Conservation (phyloP, 2,329 filamentous ascomycete species). For the Didymella segeticola region DNA sequence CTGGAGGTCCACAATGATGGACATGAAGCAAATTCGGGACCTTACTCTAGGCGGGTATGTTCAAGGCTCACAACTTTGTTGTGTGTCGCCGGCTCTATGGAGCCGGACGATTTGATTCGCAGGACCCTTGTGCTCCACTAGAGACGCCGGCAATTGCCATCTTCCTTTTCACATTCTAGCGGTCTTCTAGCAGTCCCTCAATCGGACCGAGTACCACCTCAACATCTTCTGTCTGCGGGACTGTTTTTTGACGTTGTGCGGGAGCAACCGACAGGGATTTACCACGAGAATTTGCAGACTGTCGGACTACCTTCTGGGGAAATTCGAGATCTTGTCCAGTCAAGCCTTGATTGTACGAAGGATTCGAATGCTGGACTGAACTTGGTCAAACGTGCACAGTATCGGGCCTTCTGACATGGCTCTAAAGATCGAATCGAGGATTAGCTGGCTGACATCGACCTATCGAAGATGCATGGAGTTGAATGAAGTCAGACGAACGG, state of each 20-base stretch:
- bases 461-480: not conserved
- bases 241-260: constrained; percentile 2
- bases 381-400: not conserved
- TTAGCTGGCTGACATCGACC: constrained; percentile 1
- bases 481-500: not conserved
- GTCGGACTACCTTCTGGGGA: not conserved
- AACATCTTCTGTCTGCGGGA: constrained; percentile 12
- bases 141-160: not conserved
- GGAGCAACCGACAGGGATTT: constrained; percentile 9
- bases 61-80: not conserved
- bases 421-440: constrained; percentile 8
- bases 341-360: constrained; percentile 1
- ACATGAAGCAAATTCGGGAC: not conserved
- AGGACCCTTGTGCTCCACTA: constrained; percentile 5
- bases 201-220: constrained; percentile 13
- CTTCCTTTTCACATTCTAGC: constrained; percentile 12
- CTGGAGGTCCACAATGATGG: not conserved
- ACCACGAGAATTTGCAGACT: not conserved
- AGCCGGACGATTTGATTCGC: constrained; percentile 3
- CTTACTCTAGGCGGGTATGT: not conserved
- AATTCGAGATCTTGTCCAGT: not conserved
- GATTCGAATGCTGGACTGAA: not conserved
- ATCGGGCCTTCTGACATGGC: constrained; percentile 9
- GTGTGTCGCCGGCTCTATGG: not conserved
- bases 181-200: constrained; percentile 11